Evolutionary conservation across 2,329 filamentous ascomycete species (phyloP).

Genomic region (Passalora sequoiae): DNA sequence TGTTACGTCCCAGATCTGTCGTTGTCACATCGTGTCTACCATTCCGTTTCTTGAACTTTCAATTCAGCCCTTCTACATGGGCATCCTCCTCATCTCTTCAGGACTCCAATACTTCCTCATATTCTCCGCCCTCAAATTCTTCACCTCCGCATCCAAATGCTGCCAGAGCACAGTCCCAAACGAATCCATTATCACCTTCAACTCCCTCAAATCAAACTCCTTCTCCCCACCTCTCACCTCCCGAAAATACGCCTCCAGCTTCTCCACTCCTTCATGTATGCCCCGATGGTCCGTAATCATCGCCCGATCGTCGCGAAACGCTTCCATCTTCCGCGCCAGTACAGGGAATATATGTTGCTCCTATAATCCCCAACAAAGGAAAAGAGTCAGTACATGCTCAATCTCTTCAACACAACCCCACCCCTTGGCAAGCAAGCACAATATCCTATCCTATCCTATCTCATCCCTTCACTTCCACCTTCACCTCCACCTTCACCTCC

Average conservation of each 20-base stretch:
- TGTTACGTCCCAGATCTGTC: no score
- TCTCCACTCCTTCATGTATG: slow-evolving; percentile 61
- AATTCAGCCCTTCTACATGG: no score
- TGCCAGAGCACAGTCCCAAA: slow-evolving; percentile 76
- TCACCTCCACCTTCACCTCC: no score
- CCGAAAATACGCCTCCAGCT: slow-evolving; percentile 29
- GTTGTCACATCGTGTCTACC: no score
- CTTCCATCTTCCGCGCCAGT: slow-evolving; percentile 71
- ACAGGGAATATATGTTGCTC: slow-evolving; percentile 67
- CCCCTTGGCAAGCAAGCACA: no score
- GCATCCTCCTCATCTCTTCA: slow-evolving; percentile 67
- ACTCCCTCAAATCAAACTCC: slow-evolving; percentile 51
- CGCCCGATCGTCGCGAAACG: slow-evolving; percentile 62
- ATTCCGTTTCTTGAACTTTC: no score
- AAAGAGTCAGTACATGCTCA: no score
- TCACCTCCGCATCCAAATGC: slow-evolving; percentile 81
- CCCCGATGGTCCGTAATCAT: slow-evolving; percentile 68
- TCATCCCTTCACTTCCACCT: no score
- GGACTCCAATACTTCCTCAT: slow-evolving; percentile 78
- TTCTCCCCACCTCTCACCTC: slow-evolving; percentile 53
- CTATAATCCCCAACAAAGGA: slow-evolving; percentile 38
- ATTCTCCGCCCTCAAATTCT: slow-evolving; percentile 72
- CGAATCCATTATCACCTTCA: slow-evolving; percentile 67
- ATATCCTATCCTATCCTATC: no score
- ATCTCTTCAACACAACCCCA: no score